phyloP scores from a whole-genome alignment of 1,284 basidiomycete genomes.

The Pseudozyma sp. region DNA sequence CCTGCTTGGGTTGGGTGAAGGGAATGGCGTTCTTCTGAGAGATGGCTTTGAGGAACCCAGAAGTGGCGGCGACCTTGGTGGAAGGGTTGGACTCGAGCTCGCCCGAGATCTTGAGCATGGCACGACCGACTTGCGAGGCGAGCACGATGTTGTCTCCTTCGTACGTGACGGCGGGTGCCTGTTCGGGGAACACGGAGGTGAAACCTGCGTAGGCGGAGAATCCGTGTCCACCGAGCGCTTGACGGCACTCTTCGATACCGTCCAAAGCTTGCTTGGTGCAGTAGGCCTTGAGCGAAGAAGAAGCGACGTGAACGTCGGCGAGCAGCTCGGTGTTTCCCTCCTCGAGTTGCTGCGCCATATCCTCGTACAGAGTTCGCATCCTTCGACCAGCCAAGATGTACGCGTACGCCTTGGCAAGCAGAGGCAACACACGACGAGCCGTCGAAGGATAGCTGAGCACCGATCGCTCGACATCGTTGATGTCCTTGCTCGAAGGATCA shows the following conservation, averaged over 20 bases:
- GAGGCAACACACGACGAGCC: conserved; percentile 68
- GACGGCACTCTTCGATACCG: conserved; percentile 69
- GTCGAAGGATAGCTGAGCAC: conserved; percentile 69
- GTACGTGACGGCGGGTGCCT: conserved; percentile 67
- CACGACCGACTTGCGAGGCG: conserved; percentile 59
- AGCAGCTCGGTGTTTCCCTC: conserved; percentile 68
- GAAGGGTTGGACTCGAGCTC: conserved; percentile 47
- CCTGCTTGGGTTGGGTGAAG: conserved; percentile 40
- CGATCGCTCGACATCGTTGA: conserved; percentile 69
- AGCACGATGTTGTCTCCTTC: conserved; percentile 67
- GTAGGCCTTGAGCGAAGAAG: conserved; percentile 68
- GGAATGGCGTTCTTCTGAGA: conserved; percentile 33
- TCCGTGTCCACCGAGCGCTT: conserved; percentile 69
- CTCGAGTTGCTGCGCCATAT: conserved; percentile 64
- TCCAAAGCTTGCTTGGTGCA: conserved; percentile 68
- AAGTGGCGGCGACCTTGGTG: conserved; percentile 51
- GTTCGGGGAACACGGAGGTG: conserved; percentile 60
- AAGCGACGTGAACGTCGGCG: conserved; percentile 68
- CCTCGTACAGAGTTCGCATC: conserved; percentile 68
- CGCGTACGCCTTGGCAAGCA: conserved; percentile 69
- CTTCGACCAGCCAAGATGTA: conserved; percentile 65
- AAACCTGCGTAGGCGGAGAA: conserved; percentile 67
- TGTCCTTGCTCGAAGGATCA: conserved; percentile 62
- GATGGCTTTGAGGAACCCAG: conserved; percentile 55
- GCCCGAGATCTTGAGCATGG: conserved; percentile 60